phyloP scores from a whole-genome alignment of 371 early-diverging fungal genomes.

The Apophysomyces trapeziformis region DNA sequence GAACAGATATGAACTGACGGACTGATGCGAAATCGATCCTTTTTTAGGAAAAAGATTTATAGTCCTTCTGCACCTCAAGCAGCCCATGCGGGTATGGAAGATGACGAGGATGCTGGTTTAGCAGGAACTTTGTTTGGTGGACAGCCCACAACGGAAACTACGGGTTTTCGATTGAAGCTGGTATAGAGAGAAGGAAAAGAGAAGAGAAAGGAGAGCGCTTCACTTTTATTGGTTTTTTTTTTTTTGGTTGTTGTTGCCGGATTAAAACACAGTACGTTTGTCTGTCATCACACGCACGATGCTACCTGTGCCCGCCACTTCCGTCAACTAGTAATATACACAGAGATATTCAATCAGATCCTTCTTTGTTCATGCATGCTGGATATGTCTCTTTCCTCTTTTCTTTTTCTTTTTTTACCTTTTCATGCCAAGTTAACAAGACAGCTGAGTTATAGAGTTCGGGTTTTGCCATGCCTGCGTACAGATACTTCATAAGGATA shows the following conservation, averaged over 20 bases:
- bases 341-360: neutral
- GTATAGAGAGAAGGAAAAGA: slow-evolving; percentile 22
- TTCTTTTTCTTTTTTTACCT: slow-evolving; percentile 53
- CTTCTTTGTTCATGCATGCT: too few species aligned
- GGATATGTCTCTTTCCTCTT: too few species aligned
- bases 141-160: slow-evolving; percentile 51
- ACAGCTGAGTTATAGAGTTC: slow-evolving; percentile 82
- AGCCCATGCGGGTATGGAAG: slow-evolving; percentile 56
- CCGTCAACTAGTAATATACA: slow-evolving; percentile 61
- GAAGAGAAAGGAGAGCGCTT: neutral
- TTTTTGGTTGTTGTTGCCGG: slow-evolving; percentile 6
- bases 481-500: slow-evolving; percentile 89
- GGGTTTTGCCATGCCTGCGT: slow-evolving; percentile 87
- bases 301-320: slow-evolving; percentile 83
- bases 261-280: slow-evolving; percentile 68
- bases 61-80: slow-evolving; percentile 73
- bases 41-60: slow-evolving; percentile 43
- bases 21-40: neutral
- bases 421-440: slow-evolving; percentile 92
- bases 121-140: slow-evolving; percentile 59
- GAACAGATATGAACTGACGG: too few species aligned
- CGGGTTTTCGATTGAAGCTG: slow-evolving; percentile 60
- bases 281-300: slow-evolving; percentile 93
- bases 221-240: neutral
- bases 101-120: slow-evolving; percentile 38